Percentiles rank a stretch among this genome's conserved stretches.
These are phyloP conservation scores for Pythium brassicae DNA, from an alignment of 352 stramenopile genomes.

Conservation along the genomic window DNA sequence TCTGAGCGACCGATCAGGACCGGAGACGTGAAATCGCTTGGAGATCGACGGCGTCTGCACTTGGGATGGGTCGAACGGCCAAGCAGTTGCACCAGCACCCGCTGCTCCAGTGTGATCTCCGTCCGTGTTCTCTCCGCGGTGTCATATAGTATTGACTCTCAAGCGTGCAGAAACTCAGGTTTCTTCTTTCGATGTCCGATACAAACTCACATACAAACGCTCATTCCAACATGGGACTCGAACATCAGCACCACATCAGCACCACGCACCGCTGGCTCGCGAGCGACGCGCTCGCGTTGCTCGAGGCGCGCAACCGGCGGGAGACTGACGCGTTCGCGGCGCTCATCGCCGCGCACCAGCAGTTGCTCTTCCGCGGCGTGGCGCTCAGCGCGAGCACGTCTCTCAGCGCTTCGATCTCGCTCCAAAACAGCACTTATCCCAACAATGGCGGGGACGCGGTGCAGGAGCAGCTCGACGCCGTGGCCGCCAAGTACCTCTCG, in stretches of 20 bases:
- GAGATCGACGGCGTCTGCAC: no score
- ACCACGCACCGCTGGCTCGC: constrained; percentile 19
- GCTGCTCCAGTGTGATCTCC: no score
- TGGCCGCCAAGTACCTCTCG: constrained; percentile 42
- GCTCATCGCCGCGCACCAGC: constrained; percentile 63
- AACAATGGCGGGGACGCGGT: background rate
- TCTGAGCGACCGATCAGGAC: no score
- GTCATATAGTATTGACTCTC: no score
- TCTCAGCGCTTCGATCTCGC: constrained; percentile 6
- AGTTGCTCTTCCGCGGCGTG: constrained; percentile 48
- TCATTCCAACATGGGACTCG: background rate
- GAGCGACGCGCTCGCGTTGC: constrained; percentile 36
- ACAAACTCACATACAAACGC: background rate
- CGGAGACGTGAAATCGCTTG: no score
- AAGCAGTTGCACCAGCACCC: no score
- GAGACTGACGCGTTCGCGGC: constrained; percentile 55
- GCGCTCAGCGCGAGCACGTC: constrained; percentile 16
- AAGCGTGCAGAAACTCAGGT: no score
- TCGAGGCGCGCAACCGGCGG: constrained; percentile 58
- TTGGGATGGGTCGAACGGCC: no score
- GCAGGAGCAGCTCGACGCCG: constrained; percentile 22
- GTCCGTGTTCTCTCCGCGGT: no score
- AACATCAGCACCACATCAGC: background rate
- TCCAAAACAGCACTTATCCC: background rate
- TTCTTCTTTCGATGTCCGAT: background rate